phyloP scores from a whole-genome alignment of 2,329 filamentous ascomycete genomes.

The Arthrobotrys megalospora region DNA sequence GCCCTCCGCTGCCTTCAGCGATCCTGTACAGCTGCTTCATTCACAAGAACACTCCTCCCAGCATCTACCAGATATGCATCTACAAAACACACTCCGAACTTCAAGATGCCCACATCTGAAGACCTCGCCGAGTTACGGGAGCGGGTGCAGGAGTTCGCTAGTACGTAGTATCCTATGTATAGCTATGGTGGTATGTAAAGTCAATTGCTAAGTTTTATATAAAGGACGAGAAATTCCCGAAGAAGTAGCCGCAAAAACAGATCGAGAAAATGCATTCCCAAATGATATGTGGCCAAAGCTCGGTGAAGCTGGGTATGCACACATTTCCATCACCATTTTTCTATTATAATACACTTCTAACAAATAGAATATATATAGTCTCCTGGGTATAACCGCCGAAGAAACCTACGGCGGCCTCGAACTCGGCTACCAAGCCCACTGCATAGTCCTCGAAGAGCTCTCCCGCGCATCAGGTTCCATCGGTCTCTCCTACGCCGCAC shows the following conservation, averaged over 20 bases:
- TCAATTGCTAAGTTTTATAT: not conserved
- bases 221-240: constrained; percentile 84
- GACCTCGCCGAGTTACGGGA: constrained; percentile 87
- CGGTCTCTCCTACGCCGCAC: constrained; percentile 92
- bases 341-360: constrained; percentile 30
- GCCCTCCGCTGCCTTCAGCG: constrained; percentile 31
- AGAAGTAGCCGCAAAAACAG: constrained; percentile 84
- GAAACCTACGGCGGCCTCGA: constrained; percentile 90
- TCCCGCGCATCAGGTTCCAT: constrained; percentile 85
- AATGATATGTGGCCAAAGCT: constrained; percentile 93
- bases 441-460: constrained; percentile 94
- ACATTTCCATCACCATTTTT: not conserved
- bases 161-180: constrained; percentile 65
- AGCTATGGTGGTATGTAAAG: not conserved
- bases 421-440: constrained; percentile 97
- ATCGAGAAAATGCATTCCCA: constrained; percentile 89
- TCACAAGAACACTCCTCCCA: constrained; percentile 68
- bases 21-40: constrained; percentile 11
- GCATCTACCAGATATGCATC: constrained; percentile 72
- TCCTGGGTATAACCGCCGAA: constrained; percentile 93
- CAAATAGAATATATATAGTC: constrained; percentile 68
- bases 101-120: constrained; percentile 77
- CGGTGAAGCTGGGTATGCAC: constrained; percentile 80
- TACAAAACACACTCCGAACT: constrained; percentile 77
- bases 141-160: constrained; percentile 87